A percentile compares a stretch with the other conserved stretches of the same genome.
Evolutionary conservation across 768 basidiomycete species (phyloP).

Genomic region (Coprinopsis sp.): DNA sequence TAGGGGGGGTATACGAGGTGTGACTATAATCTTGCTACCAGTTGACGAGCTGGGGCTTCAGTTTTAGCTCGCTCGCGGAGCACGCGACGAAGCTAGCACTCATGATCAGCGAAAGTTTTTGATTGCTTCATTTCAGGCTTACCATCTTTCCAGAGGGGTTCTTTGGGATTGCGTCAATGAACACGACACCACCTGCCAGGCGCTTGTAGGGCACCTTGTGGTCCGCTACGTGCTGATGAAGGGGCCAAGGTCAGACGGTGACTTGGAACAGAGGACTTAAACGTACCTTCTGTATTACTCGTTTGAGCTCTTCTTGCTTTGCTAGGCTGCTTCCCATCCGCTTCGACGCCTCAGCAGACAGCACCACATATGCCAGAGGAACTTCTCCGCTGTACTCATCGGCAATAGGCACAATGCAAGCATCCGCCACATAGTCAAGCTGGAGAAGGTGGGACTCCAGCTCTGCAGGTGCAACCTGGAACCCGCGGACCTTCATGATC

Average conservation of each 20-base stretch:
- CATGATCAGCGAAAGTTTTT: background rate
- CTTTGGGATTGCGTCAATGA: slow-evolving; percentile 60
- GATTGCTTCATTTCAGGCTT: slow-evolving; percentile 16
- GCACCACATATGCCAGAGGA: slow-evolving; percentile 66
- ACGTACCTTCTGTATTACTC: slow-evolving; percentile 51
- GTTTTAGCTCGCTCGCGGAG: slow-evolving; percentile 46
- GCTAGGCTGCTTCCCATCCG: slow-evolving; percentile 27
- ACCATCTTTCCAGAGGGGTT: slow-evolving; percentile 70
- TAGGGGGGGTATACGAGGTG: no score
- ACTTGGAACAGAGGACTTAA: background rate
- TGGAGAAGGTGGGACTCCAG: slow-evolving; percentile 60
- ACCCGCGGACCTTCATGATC: slow-evolving; percentile 63
- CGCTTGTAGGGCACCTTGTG: slow-evolving; percentile 58
- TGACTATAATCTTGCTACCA: no score
- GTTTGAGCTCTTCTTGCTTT: slow-evolving; percentile 37
- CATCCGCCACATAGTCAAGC: slow-evolving; percentile 57
- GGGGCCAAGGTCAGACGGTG: background rate
- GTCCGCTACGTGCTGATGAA: slow-evolving; percentile 49
- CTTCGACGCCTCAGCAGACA: slow-evolving; percentile 36
- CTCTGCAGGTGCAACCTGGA: slow-evolving; percentile 63
- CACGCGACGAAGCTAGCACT: slow-evolving; percentile 41
- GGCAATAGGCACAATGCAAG: slow-evolving; percentile 60
- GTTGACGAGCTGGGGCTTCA: no score
- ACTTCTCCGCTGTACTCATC: slow-evolving; percentile 77
- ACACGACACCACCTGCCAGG: slow-evolving; percentile 57